phyloP scores from a whole-genome alignment of 1,139 yeast species.

The Protomyces inouyei region DNA sequence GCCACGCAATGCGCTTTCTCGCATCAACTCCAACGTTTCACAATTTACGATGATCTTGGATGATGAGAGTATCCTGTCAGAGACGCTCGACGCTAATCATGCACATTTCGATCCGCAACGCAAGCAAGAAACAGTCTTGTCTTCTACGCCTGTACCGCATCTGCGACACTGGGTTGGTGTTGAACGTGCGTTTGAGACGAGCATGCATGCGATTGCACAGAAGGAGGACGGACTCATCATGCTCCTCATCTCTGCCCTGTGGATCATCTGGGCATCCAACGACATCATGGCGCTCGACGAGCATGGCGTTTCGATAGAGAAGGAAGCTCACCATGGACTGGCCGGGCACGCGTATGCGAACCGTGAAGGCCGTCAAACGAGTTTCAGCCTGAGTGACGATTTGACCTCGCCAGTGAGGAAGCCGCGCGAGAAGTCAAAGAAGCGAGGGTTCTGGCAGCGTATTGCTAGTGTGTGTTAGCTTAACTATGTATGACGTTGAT shows the following conservation, averaged over 20 bases:
- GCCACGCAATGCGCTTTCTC: constrained; percentile 4
- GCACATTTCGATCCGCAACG: background rate
- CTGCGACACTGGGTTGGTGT: background rate
- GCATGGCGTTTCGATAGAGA: background rate
- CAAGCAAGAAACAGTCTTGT: constrained; percentile 1
- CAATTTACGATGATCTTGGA: constrained; percentile 8
- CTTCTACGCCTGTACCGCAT: constrained; percentile 10
- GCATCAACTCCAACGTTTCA: constrained; percentile 5
- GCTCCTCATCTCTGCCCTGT: constrained; percentile 9
- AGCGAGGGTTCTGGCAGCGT: background rate
- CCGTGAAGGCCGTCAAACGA: background rate
- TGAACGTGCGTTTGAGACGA: background rate
- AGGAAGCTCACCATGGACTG: background rate
- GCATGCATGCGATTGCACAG: constrained; percentile 14
- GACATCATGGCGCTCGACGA: background rate
- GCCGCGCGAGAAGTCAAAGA: background rate
- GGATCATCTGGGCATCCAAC: constrained; percentile 21
- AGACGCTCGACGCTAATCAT: background rate
- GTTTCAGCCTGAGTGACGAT: background rate
- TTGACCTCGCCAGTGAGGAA: background rate
- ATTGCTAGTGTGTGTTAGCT: background rate
- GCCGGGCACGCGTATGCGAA: background rate
- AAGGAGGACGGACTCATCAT: background rate
- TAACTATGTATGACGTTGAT: background rate
- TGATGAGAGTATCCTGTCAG: background rate